Percentiles rank a stretch among this genome's conserved stretches.
These are phyloP conservation scores for Pulveroboletus sp. DNA, from an alignment of 768 basidiomycete species.

Conservation along the genomic window DNA sequence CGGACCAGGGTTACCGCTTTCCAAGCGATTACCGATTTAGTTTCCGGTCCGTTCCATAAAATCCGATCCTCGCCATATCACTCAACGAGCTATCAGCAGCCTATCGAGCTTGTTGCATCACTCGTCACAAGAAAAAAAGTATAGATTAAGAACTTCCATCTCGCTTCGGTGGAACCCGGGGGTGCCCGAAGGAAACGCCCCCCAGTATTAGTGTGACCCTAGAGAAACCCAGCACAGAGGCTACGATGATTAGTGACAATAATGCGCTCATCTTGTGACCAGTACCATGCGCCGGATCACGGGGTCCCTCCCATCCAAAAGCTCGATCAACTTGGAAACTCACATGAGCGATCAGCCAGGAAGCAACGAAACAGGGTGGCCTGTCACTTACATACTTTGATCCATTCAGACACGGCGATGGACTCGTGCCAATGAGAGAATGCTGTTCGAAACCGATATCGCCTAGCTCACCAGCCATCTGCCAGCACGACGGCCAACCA, in stretches of 20 bases:
- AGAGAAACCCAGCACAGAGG: too few relatives aligned
- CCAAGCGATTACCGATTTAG: too few relatives aligned
- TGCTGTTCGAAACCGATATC: constrained; percentile 14
- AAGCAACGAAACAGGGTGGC: neutral
- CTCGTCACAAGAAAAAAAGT: too few relatives aligned
- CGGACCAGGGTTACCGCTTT: neutral
- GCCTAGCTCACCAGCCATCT: neutral
- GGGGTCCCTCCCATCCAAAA: too few relatives aligned
- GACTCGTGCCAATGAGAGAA: constrained; percentile 9
- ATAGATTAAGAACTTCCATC: constrained; percentile 3
- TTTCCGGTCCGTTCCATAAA: constrained; percentile 2
- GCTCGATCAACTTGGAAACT: too few relatives aligned
- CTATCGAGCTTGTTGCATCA: too few relatives aligned
- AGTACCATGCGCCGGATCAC: neutral
- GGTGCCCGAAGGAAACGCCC: constrained; percentile 9
- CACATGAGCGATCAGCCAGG: constrained; percentile 3
- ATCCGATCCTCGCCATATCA: neutral
- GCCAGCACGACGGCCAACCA: constrained; percentile 15
- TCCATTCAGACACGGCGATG: neutral
- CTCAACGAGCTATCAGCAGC: too few relatives aligned
- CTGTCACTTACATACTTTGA: constrained; percentile 2
- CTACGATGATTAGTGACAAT: too few relatives aligned
- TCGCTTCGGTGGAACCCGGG: constrained; percentile 13
- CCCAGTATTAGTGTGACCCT: neutral
- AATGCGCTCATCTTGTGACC: too few relatives aligned